Conservation (phyloP, 768 basidiomycete genomes). For the Astraeus odoratus region DNA sequence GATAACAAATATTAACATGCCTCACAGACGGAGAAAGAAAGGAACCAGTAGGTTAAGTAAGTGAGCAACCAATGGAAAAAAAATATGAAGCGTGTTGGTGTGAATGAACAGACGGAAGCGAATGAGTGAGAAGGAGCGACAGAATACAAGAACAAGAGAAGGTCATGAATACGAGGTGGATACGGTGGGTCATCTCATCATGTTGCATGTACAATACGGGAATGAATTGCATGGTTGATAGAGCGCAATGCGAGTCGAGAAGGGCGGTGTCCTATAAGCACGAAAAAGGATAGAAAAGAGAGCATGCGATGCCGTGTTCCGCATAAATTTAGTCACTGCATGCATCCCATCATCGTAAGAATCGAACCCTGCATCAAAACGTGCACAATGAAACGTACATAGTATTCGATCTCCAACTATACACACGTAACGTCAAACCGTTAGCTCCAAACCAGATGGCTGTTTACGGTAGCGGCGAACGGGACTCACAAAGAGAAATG, state of each 20-base stretch:
- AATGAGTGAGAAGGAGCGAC: too few relatives aligned
- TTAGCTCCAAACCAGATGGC: constrained; percentile 1
- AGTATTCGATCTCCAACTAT: constrained; percentile 94
- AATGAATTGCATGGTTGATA: neutral
- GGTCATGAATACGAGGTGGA: too few relatives aligned
- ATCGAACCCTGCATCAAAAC: constrained; percentile 1
- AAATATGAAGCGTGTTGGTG: too few relatives aligned
- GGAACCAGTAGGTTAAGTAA: too few relatives aligned
- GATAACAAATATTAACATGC: too few relatives aligned
- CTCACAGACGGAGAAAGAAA: too few relatives aligned
- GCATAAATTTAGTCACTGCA: neutral
- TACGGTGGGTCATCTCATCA: too few relatives aligned
- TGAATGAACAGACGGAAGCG: too few relatives aligned
- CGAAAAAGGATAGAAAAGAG: neutral
- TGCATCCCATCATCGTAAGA: neutral
- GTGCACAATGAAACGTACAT: constrained; percentile 45
- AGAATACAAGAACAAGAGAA: too few relatives aligned
- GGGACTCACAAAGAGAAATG: constrained; percentile 83
- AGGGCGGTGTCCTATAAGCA: neutral
- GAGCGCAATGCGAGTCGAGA: neutral
- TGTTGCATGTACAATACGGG: too few relatives aligned
- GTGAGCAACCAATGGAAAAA: too few relatives aligned
- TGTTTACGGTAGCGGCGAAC: neutral
- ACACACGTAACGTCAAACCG: neutral
- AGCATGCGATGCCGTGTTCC: neutral